Percentiles rank a stretch among this genome's conserved stretches.
Conservation (phyloP, 2,329 filamentous ascomycete species). For the Fusarium nisikadoi region DNA sequence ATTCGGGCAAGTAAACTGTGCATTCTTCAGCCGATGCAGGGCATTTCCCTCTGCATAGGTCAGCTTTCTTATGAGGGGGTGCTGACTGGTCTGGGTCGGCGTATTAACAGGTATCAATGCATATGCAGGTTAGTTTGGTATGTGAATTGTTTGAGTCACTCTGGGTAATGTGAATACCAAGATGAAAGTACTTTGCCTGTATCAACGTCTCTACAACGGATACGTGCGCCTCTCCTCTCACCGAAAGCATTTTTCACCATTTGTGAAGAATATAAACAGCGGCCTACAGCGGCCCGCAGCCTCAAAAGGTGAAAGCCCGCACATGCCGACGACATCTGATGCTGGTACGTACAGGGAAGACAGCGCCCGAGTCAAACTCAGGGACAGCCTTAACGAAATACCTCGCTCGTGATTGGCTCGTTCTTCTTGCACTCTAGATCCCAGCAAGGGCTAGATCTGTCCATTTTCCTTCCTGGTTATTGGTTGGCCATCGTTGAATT, state of each 20-base stretch:
- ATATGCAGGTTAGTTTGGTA: constrained; percentile 9
- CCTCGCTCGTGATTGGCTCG: constrained; percentile 31
- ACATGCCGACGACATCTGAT: background rate
- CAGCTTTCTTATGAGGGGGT: background rate
- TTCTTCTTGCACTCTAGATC: constrained; percentile 1
- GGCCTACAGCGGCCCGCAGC: constrained; percentile 23
- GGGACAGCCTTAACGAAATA: constrained; percentile 37
- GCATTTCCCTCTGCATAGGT: background rate
- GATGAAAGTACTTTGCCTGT: background rate
- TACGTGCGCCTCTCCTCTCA: background rate
- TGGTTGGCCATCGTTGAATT: constrained; percentile 1
- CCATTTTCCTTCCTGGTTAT: background rate
- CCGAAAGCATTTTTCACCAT: background rate
- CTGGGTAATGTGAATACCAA: background rate
- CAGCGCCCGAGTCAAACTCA: constrained; percentile 35
- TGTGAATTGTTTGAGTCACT: constrained; percentile 15
- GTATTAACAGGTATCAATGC: background rate
- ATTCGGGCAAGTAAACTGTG: constrained; percentile 29
- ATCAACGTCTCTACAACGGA: background rate
- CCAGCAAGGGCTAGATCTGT: constrained; percentile 1
- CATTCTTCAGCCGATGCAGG: constrained; percentile 17
- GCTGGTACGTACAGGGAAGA: constrained; percentile 14
- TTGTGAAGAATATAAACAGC: constrained; percentile 1
- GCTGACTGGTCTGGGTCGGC: background rate
- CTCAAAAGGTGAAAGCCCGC: constrained; percentile 6